Conservation (phyloP, 345 rosid species). For the Sonneratia alba region DNA sequence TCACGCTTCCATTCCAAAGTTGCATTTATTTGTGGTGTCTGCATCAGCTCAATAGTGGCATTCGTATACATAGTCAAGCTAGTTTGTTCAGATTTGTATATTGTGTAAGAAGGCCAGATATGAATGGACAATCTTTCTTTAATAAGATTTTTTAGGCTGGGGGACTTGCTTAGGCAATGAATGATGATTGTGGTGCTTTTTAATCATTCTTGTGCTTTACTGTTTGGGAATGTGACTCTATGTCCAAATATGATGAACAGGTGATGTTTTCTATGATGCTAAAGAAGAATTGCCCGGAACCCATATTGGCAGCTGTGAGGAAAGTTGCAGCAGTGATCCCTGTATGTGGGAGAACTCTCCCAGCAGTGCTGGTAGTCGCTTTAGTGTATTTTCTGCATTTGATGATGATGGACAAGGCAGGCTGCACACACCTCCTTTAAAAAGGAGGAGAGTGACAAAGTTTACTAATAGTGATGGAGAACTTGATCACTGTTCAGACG, state of each 20-base stretch:
- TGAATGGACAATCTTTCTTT: background rate
- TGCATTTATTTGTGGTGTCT: background rate
- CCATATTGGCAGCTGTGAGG: background rate
- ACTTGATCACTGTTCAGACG: conserved; percentile 53
- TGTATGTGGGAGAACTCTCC: conserved; percentile 1
- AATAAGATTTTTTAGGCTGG: background rate
- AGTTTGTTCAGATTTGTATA: background rate
- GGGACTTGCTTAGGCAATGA: background rate
- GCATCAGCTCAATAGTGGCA: background rate
- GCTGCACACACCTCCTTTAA: conserved; percentile 64
- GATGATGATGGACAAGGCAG: background rate
- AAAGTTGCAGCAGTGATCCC: conserved; percentile 15
- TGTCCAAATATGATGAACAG: conserved; percentile 28
- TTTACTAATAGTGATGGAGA: conserved; percentile 34
- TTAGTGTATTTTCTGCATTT: background rate
- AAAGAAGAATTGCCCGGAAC: conserved; percentile 42
- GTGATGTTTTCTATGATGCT: conserved; percentile 78
- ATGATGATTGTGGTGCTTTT: background rate
- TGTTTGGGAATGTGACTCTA: background rate
- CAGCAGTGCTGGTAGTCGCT: conserved; percentile 1
- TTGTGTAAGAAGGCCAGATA: background rate
- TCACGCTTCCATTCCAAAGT: background rate
- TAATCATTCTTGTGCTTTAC: background rate
- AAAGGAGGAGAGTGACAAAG: conserved; percentile 64
- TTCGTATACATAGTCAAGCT: background rate